Evolutionary conservation across 805 yeast genomes (phyloP), one percentile per base, ranked within the genome.

Genomic region (Brettanomyces nanus): DNA sequence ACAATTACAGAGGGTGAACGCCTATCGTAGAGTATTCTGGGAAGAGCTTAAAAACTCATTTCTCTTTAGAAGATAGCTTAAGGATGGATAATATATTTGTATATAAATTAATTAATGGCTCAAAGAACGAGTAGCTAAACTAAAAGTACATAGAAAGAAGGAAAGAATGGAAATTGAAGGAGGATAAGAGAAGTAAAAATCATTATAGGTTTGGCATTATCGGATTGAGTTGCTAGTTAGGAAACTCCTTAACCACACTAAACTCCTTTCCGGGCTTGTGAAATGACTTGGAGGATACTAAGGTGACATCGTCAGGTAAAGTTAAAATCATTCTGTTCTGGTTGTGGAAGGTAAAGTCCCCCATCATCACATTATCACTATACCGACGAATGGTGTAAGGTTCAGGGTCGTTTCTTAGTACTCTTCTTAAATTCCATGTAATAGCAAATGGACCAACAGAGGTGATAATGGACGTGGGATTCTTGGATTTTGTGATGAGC

Each of bases 381-480:
- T 81, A 81, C 39, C 75, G 67, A 56, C 74, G 78, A 53, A 89
- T 77, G 35, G 68, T 60, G 54, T 84, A 85, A 5, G 82, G 71
- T 31, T 53, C 49, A 19, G 65, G 69, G 39, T 71, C 74, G 39
- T 77, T 75, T 31, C 63, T 61, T 31, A 80, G 53, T 11, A 82
- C 66, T 43, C 77, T 74, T 46, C 64, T 69, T 53, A 87, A 58
- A 10, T 81, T 77, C 95, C 95, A 87, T 1, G 83, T 70, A 18
- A 87, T 71, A 19, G 86, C 81, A 58, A 76, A 87, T 15, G 89
- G 90, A 2, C 95, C 95, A 2, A 80, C 67, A 4, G 90, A 77
- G 1, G 95, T 71, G 19, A 85, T 77, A 36, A 87, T 82, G 2
- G 80, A 68, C 15, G 82, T 77, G 13, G 62, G 60, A 20, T 38